Evolutionary conservation across 148 eudicot genomes (phyloP).

Genomic region (Chenopodium quinoa): DNA sequence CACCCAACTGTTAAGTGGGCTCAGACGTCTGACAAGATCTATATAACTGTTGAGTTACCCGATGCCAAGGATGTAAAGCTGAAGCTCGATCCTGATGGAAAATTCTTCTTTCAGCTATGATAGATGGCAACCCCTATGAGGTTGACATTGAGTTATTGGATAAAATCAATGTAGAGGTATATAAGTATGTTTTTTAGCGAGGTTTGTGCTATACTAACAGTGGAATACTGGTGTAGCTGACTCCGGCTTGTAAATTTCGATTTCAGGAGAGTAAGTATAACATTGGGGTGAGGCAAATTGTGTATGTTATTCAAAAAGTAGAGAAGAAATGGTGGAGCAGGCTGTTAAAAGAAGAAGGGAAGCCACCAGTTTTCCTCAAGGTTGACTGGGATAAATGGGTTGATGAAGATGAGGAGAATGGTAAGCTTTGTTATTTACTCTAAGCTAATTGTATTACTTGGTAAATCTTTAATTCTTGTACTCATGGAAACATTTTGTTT

Average conservation of each 20-base stretch:
- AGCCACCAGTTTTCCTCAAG: constrained; percentile 59
- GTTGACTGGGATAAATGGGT: constrained; percentile 94
- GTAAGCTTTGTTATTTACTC: constrained; percentile 24
- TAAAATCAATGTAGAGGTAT: constrained; percentile 64
- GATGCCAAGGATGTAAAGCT: constrained; percentile 76
- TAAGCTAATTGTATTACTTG: background rate
- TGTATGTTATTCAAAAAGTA: constrained; percentile 56
- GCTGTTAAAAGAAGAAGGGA: constrained; percentile 62
- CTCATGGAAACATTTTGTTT: background rate
- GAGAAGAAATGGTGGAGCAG: constrained; percentile 84
- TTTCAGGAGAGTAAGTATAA: constrained; percentile 67
- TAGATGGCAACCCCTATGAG: constrained; percentile 54
- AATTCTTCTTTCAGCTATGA: constrained; percentile 60
- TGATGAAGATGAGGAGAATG: constrained; percentile 76
- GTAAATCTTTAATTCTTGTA: background rate
- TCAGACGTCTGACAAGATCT: constrained; percentile 61
- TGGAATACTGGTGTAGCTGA: background rate
- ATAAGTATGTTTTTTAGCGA: constrained; percentile 30
- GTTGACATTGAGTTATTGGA: constrained; percentile 59
- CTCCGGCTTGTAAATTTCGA: background rate
- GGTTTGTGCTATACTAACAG: background rate
- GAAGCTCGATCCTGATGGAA: constrained; percentile 81
- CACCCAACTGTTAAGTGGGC: constrained; percentile 83
- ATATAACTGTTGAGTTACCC: constrained; percentile 67
- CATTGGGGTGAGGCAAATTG: constrained; percentile 53